phyloP scores from a whole-genome alignment of 345 rosid genomes.

The Brassica carinata region DNA sequence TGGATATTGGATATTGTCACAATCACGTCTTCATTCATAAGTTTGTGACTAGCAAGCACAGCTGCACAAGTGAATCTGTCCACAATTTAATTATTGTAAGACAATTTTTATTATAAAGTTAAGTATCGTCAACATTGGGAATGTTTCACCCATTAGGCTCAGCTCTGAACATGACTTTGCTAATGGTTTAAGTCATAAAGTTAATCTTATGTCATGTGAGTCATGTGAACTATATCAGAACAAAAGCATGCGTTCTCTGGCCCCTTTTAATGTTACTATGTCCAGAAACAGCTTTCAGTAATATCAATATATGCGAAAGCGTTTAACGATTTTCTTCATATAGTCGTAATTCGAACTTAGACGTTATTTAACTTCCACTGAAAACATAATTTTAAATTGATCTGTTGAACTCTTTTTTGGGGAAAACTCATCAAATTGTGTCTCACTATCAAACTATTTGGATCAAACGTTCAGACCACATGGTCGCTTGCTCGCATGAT shows the following conservation, averaged over 20 bases:
- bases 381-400: neutral
- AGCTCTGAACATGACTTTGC: neutral
- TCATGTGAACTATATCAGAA: neutral
- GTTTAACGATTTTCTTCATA: neutral
- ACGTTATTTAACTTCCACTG: neutral
- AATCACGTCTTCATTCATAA: slow-evolving; percentile 32
- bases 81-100: neutral
- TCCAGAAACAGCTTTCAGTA: neutral
- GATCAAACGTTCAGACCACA: neutral
- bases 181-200: neutral
- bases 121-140: neutral
- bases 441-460: neutral
- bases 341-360: neutral
- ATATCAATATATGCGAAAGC: neutral
- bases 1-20: slow-evolving; percentile 12
- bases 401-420: neutral
- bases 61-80: slow-evolving; percentile 11
- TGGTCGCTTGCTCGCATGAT: neutral
- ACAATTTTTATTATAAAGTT: neutral
- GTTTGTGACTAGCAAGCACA: neutral
- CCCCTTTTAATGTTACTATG: neutral
- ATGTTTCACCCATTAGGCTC: neutral
- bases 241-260: neutral
- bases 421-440: neutral
- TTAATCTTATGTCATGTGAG: neutral